Evolutionary conservation across 768 basidiomycete species (phyloP), one percentile per base, ranked within the genome.

Genomic region (Lactarius hatsudake): DNA sequence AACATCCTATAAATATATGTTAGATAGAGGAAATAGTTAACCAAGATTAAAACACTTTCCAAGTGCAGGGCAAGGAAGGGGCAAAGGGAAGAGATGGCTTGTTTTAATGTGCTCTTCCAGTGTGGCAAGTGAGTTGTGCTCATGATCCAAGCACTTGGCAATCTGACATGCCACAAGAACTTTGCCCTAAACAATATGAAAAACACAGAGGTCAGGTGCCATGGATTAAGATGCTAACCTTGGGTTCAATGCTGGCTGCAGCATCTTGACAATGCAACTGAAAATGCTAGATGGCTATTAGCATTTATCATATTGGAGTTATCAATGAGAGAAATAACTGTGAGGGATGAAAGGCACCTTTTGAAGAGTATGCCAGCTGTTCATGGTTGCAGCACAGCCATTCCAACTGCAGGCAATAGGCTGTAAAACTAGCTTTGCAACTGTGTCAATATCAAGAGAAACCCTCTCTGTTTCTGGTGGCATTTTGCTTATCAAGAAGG

Each of bases 401-500:
- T 26, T 20, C 65, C 64, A 69, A 36, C 28, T n/a, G 42, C 67
- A 69, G 36, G 55, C 7, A 7, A 62, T 57, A 18, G 64, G 65
- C 20, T 61, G 60, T 45, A 61, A 71, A n/a, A 65, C 70, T 55
- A 74, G 72, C 72, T 70, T 75, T 36, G 65, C 73, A 23, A 64
- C 48, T 8, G 1, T 23, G 23, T 62, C 34, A 36, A 61, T 30
- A 18, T 54, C 28, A 17, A 32, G 7, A 38, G 26, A 32, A n/a
- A 9, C 20, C 1, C 4, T 2, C 20, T 55, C n/a, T 3, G 18
- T 43, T 38, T 59, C 7, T 28, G 42, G 26, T 2, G 28, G 26
- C 59, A 59, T 64, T 20, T 20, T 34, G 12, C 12, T 40, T 40
- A 40, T 40, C 38, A 17, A 61, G 12, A 5, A 20, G n/a, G 4